A percentile compares a stretch with the other conserved stretches of the same genome.
phyloP scores from a whole-genome alignment of 768 basidiomycete species.

The Phaffia australis region DNA sequence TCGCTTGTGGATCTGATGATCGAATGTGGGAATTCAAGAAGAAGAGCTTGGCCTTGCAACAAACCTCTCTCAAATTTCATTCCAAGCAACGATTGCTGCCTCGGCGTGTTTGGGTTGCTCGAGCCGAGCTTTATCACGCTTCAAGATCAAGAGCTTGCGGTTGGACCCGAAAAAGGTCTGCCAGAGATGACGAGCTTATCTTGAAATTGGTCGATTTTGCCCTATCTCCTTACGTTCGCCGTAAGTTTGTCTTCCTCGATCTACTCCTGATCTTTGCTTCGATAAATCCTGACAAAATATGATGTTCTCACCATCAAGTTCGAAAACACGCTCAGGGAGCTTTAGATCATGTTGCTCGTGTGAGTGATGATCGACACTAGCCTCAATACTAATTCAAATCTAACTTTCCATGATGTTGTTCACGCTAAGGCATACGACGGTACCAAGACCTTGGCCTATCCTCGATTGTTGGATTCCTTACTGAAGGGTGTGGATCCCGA shows the following conservation, averaged over 20 bases:
- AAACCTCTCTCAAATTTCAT: constrained; percentile 19
- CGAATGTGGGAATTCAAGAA: constrained; percentile 21
- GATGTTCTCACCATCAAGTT: not conserved
- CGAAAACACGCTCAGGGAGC: constrained; percentile 6
- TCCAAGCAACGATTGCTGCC: constrained; percentile 20
- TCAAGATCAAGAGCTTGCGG: constrained; percentile 67
- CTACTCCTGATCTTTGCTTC: not conserved
- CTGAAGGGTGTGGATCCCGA: constrained; percentile 65
- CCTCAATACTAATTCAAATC: constrained; percentile 14
- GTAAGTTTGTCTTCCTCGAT: constrained; percentile 40
- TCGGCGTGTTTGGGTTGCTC: constrained; percentile 22
- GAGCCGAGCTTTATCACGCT: constrained; percentile 35
- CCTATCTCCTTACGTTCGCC: constrained; percentile 69
- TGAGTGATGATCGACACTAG: constrained; percentile 51
- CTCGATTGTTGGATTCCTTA: constrained; percentile 32
- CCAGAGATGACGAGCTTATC: constrained; percentile 60
- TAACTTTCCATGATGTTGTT: not conserved
- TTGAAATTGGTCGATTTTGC: constrained; percentile 61
- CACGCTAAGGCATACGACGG: constrained; percentile 35
- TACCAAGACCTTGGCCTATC: constrained; percentile 35
- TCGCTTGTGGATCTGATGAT: constrained; percentile 19
- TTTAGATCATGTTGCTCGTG: constrained; percentile 52
- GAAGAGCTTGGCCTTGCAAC: constrained; percentile 16
- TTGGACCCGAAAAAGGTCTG: constrained; percentile 60
- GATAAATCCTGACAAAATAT: constrained; percentile 7